These are phyloP conservation scores for Halteria grandinella DNA, from an alignment of 73 alveolate genomes.

Conservation along the genomic window DNA sequence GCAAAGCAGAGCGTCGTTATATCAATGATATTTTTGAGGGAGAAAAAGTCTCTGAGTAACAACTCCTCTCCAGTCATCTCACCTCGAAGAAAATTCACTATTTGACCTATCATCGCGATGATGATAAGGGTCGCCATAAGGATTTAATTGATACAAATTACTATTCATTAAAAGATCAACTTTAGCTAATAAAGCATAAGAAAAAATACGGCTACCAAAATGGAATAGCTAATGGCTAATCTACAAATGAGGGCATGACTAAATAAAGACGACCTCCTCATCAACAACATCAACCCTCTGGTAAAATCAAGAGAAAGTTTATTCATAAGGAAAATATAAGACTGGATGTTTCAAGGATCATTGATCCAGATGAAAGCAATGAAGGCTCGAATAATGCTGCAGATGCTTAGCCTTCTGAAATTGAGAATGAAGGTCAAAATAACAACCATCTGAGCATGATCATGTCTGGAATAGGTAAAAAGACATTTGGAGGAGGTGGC, in stretches of 20 bases:
- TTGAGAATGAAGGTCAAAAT: too few species aligned
- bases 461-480: neutral
- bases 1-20: conserved; percentile 51
- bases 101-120: too few species aligned
- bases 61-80: neutral
- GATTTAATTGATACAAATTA: neutral
- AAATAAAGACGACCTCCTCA: neutral
- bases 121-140: neutral
- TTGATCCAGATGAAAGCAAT: conserved; percentile 12
- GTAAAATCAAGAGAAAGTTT: too few species aligned
- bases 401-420: too few species aligned
- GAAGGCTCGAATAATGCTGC: too few species aligned
- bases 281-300: neutral
- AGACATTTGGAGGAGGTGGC: neutral
- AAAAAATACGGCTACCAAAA: neutral
- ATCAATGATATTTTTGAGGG: conserved; percentile 31
- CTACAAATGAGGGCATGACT: neutral
- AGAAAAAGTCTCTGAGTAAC: conserved; percentile 9
- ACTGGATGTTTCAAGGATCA: conserved; percentile 34
- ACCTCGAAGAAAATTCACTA: neutral
- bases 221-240: neutral
- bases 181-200: neutral
- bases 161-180: neutral
- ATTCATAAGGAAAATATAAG: conserved; percentile 7
- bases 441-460: neutral